Evolutionary conservation across 176 grass and related monocot genomes (phyloP).

Genomic region (Themeda triandra): DNA sequence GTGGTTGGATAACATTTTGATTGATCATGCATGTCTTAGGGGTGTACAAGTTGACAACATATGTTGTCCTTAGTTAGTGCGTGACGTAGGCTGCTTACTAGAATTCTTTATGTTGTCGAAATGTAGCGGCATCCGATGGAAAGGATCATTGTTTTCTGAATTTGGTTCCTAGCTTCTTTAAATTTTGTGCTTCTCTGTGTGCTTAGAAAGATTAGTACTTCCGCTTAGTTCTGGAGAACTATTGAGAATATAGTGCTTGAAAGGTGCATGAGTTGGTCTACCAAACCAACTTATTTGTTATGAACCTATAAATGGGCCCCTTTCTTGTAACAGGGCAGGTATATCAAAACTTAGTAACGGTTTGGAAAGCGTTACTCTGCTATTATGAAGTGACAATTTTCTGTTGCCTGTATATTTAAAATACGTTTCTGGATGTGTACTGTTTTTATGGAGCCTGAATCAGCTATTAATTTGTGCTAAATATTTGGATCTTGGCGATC

Average conservation of each 20-base stretch:
- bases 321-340: background rate
- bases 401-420: background rate
- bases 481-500: background rate
- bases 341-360: background rate
- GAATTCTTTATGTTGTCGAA: background rate
- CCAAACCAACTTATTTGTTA: background rate
- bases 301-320: background rate
- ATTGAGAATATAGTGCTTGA: background rate
- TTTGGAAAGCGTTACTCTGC: background rate
- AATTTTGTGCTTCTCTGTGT: background rate
- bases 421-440: background rate
- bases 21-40: background rate
- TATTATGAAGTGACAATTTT: conserved; percentile 1
- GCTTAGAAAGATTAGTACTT: background rate
- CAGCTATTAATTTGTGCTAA: conserved; percentile 28
- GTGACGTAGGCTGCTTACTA: background rate
- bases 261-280: background rate
- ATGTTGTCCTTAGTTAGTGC: background rate
- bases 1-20: conserved; percentile 11
- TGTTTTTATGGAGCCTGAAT: background rate
- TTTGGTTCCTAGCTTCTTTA: background rate
- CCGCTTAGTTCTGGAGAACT: background rate
- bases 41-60: background rate
- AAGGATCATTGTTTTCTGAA: background rate
- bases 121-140: background rate